Evolutionary conservation across 768 basidiomycete species (phyloP).

Genomic region (Dentipellis fragilis): DNA sequence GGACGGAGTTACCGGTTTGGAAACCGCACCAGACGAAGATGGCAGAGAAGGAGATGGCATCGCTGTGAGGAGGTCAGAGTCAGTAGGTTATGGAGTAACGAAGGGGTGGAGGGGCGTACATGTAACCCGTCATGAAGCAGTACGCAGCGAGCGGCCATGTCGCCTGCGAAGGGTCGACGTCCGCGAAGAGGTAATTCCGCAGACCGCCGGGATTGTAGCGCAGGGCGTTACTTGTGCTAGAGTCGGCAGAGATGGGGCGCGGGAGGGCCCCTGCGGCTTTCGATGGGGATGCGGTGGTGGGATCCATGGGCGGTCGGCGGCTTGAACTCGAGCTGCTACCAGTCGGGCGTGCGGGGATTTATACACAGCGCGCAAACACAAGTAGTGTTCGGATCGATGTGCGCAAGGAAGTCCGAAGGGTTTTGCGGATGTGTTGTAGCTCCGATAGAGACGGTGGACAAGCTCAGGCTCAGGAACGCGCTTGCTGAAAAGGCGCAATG

Average conservation of each 20-base stretch:
- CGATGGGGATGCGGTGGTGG: background rate
- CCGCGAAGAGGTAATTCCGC: constrained; percentile 22
- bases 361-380: too few species aligned
- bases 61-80: constrained; percentile 27
- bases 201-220: constrained; percentile 14
- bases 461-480: too few species aligned
- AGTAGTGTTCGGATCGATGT: too few species aligned
- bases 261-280: constrained; percentile 5
- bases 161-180: constrained; percentile 42
- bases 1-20: constrained; percentile 70
- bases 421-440: too few species aligned
- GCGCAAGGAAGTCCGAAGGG: too few species aligned
- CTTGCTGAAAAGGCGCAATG: too few species aligned
- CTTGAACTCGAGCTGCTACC: too few species aligned
- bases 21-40: constrained; percentile 82
- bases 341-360: too few species aligned
- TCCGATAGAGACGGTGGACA: too few species aligned
- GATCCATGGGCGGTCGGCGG: background rate
- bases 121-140: constrained; percentile 75
- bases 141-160: constrained; percentile 50
- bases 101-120: constrained; percentile 33
- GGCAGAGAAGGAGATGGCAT: constrained; percentile 66
- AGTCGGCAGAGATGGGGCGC: background rate
- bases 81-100: background rate
- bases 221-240: background rate